Evolutionary conservation across 495 filamentous ascomycete genomes (phyloP).

Genomic region (Hypomontagnella monticulosa): DNA sequence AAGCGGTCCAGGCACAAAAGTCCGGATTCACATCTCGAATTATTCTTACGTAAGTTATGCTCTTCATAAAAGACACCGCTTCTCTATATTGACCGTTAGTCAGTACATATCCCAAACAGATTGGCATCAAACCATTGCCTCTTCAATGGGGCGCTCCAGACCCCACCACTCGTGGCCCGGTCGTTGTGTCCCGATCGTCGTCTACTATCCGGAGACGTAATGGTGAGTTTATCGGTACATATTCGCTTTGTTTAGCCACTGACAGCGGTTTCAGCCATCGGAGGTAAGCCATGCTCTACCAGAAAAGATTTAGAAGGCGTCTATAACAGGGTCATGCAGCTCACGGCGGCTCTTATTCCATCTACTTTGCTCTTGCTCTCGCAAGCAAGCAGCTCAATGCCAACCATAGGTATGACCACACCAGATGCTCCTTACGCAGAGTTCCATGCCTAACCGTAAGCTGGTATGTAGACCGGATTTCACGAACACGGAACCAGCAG

Average conservation of each 20-base stretch:
- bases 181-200: constrained; percentile 83
- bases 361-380: constrained; percentile 94
- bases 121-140: constrained; percentile 87
- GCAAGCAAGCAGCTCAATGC: constrained; percentile 86
- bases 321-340: constrained; percentile 56
- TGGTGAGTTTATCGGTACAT: constrained; percentile 60
- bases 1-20: constrained; percentile 39
- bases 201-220: constrained; percentile 87
- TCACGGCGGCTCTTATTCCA: constrained; percentile 96
- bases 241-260: constrained; percentile 12
- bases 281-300: constrained; percentile 50
- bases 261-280: constrained; percentile 50
- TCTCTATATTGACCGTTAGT: constrained; percentile 46
- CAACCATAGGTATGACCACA: constrained; percentile 69
- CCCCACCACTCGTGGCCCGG: constrained; percentile 78
- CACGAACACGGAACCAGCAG: constrained; percentile 92
- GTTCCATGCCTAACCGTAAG: constrained; percentile 13
- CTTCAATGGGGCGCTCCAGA: constrained; percentile 90
- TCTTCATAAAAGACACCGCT: constrained; percentile 14
- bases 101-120: constrained; percentile 94
- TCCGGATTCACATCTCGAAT: constrained; percentile 67
- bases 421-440: not conserved
- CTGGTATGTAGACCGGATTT: constrained; percentile 73
- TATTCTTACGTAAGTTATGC: constrained; percentile 62
- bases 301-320: not conserved